Evolutionary conservation across 257 asterid species (phyloP).

Genomic region (Gentiana dahurica): DNA sequence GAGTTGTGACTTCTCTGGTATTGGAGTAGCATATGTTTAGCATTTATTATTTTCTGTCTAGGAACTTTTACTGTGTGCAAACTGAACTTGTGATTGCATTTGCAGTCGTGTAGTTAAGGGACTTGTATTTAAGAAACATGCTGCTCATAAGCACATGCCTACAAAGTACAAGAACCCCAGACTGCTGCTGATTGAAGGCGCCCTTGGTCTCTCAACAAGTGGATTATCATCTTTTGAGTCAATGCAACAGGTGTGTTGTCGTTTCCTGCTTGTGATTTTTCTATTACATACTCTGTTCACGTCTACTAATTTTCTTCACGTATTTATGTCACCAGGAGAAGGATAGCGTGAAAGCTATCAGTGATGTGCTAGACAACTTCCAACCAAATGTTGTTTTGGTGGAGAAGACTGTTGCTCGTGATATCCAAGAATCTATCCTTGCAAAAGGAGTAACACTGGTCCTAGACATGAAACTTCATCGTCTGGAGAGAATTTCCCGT

Average conservation of each 20-base stretch:
- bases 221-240: conserved; percentile 73
- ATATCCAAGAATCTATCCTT: conserved; percentile 74
- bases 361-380: conserved; percentile 65
- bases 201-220: conserved; percentile 72
- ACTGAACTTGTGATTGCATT: conserved; percentile 5
- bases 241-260: conserved; percentile 59
- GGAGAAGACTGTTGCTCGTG: conserved; percentile 90
- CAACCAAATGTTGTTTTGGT: conserved; percentile 86
- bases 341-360: conserved; percentile 44
- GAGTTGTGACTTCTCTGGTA: too few species aligned
- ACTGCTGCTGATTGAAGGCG: conserved; percentile 66
- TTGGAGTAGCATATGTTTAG: neutral
- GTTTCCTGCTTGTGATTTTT: conserved; percentile 4
- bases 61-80: conserved; percentile 3
- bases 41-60: neutral
- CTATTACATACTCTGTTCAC: neutral
- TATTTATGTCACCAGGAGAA: conserved; percentile 45
- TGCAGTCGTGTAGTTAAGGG: conserved; percentile 74
- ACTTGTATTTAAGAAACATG: conserved; percentile 82
- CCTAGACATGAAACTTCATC: conserved; percentile 89
- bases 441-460: conserved; percentile 76
- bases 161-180: conserved; percentile 66
- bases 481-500: conserved; percentile 84
- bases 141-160: conserved; percentile 94
- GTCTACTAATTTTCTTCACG: conserved; percentile 10